Base-by-base conservation (phyloP, 176 grass and related monocot species). In the Raddia guianensis region DNA sequence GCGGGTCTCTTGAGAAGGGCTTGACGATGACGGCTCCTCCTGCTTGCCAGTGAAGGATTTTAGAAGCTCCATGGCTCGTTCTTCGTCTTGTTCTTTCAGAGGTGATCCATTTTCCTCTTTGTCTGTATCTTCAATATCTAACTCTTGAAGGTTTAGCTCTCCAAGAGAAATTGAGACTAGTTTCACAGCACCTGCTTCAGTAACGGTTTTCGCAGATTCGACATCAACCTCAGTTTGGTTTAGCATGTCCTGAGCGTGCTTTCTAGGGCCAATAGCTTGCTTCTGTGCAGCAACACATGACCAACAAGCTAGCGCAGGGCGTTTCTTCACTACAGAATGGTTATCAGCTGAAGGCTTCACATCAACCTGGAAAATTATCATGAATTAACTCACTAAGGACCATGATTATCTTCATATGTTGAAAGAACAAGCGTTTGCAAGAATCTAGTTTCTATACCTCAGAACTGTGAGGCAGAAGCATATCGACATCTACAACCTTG, bases 401-500 rank as follows among this genome's bases (percentile, higher is more conserved):
- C 8, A 77, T 21, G 33, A 55, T 35, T 16, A 10, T 18, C 10
- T 54, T 69, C 3, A 44, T 66, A 6, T 34, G 49, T 72, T 79
- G 44, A 20, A 65, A 77, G 32, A 85, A 73, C 50, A 50, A 58
- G 83, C 67, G 32, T 16, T 72, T 72, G 73, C 27, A 85, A 75
- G 5, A 76, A 42, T 69, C 52, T 76, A 47, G 45, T 63, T 47
- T 11, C 21, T 68, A 20, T 91, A 91, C 89, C 89, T 87, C 66
- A 18, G 76, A 72, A 71, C 44, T 67, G 70, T 69, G 33, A 71
- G 81, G 49, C 49, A 68, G 49, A 1, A 91, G 56, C 90, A 88
- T 97, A 62, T 97, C 86, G 15, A 82, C 75, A 83, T 90, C 90
- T 47, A 90, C 82, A 84, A 97, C 90, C 86, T 93, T 93, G 52